phyloP scores from a whole-genome alignment of 2,329 filamentous ascomycete species.

The Zymoseptoria pseudotritici region DNA sequence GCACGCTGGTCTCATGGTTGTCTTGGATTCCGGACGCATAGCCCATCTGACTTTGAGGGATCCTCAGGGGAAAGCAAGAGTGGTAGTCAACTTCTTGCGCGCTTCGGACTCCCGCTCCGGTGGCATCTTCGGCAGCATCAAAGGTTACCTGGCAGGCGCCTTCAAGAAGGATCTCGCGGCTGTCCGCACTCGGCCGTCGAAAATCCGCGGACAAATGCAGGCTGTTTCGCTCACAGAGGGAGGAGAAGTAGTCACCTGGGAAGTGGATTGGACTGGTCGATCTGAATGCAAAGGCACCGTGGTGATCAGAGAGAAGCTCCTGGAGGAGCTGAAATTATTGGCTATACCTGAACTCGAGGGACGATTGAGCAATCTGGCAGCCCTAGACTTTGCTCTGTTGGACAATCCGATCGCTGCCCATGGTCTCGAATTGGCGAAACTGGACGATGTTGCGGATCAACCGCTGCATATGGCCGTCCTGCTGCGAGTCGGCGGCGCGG shows the following conservation, averaged over 20 bases:
- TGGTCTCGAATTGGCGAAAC: slow-evolving; percentile 18
- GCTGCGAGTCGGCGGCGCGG: slow-evolving; percentile 22
- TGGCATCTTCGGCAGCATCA: slow-evolving; percentile 75
- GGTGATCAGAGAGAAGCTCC: slow-evolving; percentile 60
- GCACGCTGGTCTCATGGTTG: slow-evolving; percentile 76
- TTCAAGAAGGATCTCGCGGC: slow-evolving; percentile 70
- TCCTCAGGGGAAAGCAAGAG: slow-evolving; percentile 72
- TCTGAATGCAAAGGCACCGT: slow-evolving; percentile 65
- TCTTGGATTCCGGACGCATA: slow-evolving; percentile 76
- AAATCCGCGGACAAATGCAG: slow-evolving; percentile 73
- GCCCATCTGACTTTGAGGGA: slow-evolving; percentile 83
- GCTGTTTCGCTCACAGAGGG: slow-evolving; percentile 71
- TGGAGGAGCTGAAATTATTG: slow-evolving; percentile 52
- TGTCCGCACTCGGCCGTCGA: slow-evolving; percentile 64
- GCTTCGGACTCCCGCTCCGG: slow-evolving; percentile 49
- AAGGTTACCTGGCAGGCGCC: slow-evolving; percentile 63
- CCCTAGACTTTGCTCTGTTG: slow-evolving; percentile 69
- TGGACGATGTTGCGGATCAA: slow-evolving; percentile 13
- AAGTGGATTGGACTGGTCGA: slow-evolving; percentile 78
- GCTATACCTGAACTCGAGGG: slow-evolving; percentile 40
- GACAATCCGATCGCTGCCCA: slow-evolving; percentile 33
- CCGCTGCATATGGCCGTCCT: slow-evolving; percentile 26
- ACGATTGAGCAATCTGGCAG: slow-evolving; percentile 23
- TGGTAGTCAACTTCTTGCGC: slow-evolving; percentile 70
- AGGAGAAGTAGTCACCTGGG: slow-evolving; percentile 78